phyloP scores from a whole-genome alignment of 2,329 filamentous ascomycete genomes.

The Monosporascus sp. region DNA sequence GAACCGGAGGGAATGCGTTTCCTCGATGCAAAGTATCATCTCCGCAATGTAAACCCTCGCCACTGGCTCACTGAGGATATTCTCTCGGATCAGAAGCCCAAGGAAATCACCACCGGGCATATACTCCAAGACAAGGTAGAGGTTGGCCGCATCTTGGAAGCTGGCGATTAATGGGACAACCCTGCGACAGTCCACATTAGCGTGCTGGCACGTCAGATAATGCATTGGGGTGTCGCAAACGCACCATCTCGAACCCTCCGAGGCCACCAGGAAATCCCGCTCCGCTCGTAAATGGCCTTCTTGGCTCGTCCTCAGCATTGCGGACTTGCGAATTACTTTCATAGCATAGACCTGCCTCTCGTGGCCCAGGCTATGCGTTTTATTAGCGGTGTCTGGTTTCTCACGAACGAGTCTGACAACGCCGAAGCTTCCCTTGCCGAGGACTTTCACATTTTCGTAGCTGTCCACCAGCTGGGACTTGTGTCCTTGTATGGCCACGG shows the following conservation, averaged over 20 bases:
- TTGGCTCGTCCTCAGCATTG: conserved; percentile 86
- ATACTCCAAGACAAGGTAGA: conserved; percentile 97
- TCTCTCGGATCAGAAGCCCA: conserved; percentile 77
- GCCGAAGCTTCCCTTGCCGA: conserved; percentile 93
- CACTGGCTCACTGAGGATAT: conserved; percentile 71
- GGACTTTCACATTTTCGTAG: conserved; percentile 76
- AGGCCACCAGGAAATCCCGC: conserved; percentile 83
- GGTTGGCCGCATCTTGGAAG: conserved; percentile 77
- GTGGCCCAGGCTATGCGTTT: conserved; percentile 10
- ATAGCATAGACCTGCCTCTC: conserved; percentile 75
- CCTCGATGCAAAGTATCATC: conserved; percentile 93
- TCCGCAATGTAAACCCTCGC: conserved; percentile 88
- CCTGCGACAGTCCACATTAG: conserved; percentile 37
- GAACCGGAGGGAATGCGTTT: conserved; percentile 80
- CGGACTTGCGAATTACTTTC: conserved; percentile 93
- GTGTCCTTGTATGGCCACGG: conserved; percentile 31
- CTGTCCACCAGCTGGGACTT: conserved; percentile 50
- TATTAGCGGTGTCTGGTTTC: conserved; percentile 32
- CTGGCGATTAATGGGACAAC: conserved; percentile 82
- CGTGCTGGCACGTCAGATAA: background rate
- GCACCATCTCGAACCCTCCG: conserved; percentile 77
- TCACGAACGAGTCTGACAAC: conserved; percentile 82
- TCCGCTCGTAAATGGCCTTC: conserved; percentile 90
- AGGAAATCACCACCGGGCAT: conserved; percentile 97
- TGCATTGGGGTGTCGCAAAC: conserved; percentile 9